Evolutionary conservation across 2,329 filamentous ascomycete species (phyloP), one percentile per base, ranked within the genome.

Genomic region (Pseudogymnoascus destructans): DNA sequence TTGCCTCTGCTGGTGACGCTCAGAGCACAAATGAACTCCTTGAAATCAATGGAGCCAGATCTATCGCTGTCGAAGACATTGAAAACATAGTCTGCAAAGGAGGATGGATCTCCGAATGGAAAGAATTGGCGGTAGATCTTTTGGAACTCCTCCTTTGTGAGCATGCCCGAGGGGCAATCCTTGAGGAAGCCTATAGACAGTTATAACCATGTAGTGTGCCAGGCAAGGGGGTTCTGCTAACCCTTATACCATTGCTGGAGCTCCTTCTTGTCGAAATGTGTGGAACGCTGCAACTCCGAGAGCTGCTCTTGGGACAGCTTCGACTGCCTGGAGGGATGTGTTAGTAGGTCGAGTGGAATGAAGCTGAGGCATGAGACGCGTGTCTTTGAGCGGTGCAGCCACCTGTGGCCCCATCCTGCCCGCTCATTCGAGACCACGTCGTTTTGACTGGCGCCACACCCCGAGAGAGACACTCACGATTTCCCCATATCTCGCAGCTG

Each of bases 81-180:
- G 77, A 98, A 98, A 62, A 98, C 93, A 72, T 97, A 97, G 75
- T 97, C 92, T 71, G 93, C 93, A 71, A 98, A 98, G 2, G 89
- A 93, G 23, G 89, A 95, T 3, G 93, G 93, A 71, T 98, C 93
- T 65, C 93, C 93, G 69, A 97, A 97, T 11, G 93, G 93, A 73
- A 98, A 98, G 80, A 98, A 98, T 73, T 97, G 93, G 67, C 93
- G 89, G 75, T 98, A 98, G 69, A 98, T 98, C 77, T 97, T 97
- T 74, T 97, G 93, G 73, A 98, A 98, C 73, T 98, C 93, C 70
- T 95, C 87, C 75, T 97, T 98, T 68, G 89, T 93, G 71, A 98
- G 86, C 78, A 90, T 95, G 72, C 93, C 93, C 40, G 88, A 91
- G 3, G 93, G 93, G 74, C 93, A 98, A 74, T 98, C 93, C 78